These are phyloP conservation scores for Actinidia arguta DNA, from an alignment of 179 eudicot species.

Conservation along the genomic window DNA sequence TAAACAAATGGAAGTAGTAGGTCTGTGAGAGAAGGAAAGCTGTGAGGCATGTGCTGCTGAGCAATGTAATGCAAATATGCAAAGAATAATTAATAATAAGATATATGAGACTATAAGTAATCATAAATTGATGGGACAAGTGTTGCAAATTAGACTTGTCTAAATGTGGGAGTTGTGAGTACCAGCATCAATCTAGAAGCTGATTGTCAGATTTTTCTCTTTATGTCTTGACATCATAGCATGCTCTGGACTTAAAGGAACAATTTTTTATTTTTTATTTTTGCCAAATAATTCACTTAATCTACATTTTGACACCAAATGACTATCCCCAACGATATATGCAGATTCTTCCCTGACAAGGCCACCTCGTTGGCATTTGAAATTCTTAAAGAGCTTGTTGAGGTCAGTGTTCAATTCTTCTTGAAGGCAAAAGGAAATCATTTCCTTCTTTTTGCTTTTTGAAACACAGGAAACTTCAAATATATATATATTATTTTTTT, in stretches of 20 bases:
- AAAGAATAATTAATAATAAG: neutral
- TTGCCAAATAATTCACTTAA: constrained; percentile 2
- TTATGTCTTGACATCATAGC: neutral
- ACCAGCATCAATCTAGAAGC: neutral
- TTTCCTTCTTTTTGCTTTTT: neutral
- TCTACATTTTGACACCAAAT: constrained; percentile 1
- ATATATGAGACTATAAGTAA: neutral
- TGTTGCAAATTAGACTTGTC: constrained; percentile 3
- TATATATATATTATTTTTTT: neutral
- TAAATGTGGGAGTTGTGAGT: neutral
- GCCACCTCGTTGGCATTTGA: constrained; percentile 72
- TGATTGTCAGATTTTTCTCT: constrained; percentile 5
- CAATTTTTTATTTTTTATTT: neutral
- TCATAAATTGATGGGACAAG: neutral
- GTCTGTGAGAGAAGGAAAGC: neutral
- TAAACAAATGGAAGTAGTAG: neutral
- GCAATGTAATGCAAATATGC: neutral
- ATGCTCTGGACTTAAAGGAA: neutral
- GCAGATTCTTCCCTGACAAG: constrained; percentile 94
- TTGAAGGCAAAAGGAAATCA: neutral
- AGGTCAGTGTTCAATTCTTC: constrained; percentile 50
- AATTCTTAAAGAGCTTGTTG: constrained; percentile 76
- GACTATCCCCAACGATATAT: constrained; percentile 20
- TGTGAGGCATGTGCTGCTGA: neutral
- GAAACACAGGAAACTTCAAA: neutral